These are phyloP conservation scores for Peziza echinospora DNA, from an alignment of 495 filamentous ascomycete genomes.

Conservation along the genomic window DNA sequence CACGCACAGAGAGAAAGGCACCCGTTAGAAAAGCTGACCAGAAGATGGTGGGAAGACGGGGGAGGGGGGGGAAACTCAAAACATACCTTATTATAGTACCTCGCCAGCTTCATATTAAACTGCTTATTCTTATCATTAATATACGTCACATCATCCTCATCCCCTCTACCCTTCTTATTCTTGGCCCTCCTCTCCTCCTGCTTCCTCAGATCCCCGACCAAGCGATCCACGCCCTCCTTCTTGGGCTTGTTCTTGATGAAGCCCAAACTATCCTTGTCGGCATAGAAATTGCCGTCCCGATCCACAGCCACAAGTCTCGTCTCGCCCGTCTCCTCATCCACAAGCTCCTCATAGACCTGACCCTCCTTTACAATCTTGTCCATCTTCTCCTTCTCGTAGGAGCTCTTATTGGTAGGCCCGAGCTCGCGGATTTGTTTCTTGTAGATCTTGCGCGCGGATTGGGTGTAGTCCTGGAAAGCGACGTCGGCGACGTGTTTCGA, in stretches of 20 bases:
- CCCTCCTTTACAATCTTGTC: slow-evolving; percentile 68
- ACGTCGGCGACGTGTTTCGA: slow-evolving; percentile 59
- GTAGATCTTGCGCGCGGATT: slow-evolving; percentile 77
- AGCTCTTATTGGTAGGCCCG: slow-evolving; percentile 41
- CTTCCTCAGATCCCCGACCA: slow-evolving; percentile 70
- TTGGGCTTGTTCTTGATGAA: slow-evolving; percentile 75
- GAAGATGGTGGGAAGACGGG: too few species aligned
- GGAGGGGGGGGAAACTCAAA: neutral
- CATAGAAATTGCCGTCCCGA: slow-evolving; percentile 73
- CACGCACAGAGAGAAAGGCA: neutral
- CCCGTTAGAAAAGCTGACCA: too few species aligned
- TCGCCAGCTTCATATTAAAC: slow-evolving; percentile 87
- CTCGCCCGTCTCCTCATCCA: slow-evolving; percentile 86
- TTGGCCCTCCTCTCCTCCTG: slow-evolving; percentile 68
- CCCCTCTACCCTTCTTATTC: slow-evolving; percentile 56
- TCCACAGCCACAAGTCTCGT: slow-evolving; percentile 59
- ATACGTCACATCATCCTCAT: slow-evolving; percentile 80
- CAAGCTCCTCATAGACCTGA: slow-evolving; percentile 34
- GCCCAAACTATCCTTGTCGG: slow-evolving; percentile 54
- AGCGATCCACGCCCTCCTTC: slow-evolving; percentile 69
- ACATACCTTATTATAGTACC: slow-evolving; percentile 86
- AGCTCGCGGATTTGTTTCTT: slow-evolving; percentile 67
- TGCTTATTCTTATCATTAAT: slow-evolving; percentile 99
- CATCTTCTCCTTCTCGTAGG: slow-evolving; percentile 67
- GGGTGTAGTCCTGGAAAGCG: slow-evolving; percentile 73